These are phyloP conservation scores for Madurella mycetomatis DNA, from an alignment of 2,329 filamentous ascomycete species.

Conservation along the genomic window DNA sequence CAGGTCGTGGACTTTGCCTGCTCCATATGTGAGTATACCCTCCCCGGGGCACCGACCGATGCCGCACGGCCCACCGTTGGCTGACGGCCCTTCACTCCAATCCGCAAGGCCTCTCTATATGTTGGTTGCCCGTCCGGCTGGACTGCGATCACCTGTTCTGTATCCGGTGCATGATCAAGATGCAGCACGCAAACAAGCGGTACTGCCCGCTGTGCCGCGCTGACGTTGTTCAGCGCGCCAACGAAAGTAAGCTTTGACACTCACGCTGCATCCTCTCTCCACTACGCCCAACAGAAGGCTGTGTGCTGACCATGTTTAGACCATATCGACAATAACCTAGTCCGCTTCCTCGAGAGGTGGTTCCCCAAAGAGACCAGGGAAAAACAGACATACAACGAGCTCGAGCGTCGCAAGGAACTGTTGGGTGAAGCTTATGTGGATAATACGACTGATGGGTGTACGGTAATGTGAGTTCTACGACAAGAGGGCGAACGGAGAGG, in stretches of 20 bases:
- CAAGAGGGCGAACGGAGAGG: no score
- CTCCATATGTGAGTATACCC: conserved; percentile 21
- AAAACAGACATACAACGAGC: conserved; percentile 63
- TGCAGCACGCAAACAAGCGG: conserved; percentile 65
- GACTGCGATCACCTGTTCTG: conserved; percentile 76
- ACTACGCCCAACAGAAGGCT: background rate
- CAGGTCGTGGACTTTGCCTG: conserved; percentile 71
- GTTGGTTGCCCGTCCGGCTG: conserved; percentile 77
- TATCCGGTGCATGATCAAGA: conserved; percentile 75
- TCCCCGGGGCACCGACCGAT: background rate
- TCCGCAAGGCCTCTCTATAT: conserved; percentile 56
- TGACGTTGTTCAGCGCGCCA: conserved; percentile 66
- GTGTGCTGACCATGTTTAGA: conserved; percentile 36
- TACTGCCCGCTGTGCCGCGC: conserved; percentile 73
- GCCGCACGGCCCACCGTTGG: background rate
- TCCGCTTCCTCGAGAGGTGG: conserved; percentile 67
- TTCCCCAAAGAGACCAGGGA: conserved; percentile 68
- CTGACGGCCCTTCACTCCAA: background rate
- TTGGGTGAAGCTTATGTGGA: conserved; percentile 63
- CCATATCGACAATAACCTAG: conserved; percentile 65
- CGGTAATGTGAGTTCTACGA: conserved; percentile 47
- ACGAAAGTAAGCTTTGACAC: conserved; percentile 47
- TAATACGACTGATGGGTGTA: conserved; percentile 43
- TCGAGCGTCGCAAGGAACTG: conserved; percentile 67
- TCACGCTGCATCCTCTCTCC: background rate